Conservation (phyloP, 2,329 filamentous ascomycete genomes). For the Fusarium piperis region DNA sequence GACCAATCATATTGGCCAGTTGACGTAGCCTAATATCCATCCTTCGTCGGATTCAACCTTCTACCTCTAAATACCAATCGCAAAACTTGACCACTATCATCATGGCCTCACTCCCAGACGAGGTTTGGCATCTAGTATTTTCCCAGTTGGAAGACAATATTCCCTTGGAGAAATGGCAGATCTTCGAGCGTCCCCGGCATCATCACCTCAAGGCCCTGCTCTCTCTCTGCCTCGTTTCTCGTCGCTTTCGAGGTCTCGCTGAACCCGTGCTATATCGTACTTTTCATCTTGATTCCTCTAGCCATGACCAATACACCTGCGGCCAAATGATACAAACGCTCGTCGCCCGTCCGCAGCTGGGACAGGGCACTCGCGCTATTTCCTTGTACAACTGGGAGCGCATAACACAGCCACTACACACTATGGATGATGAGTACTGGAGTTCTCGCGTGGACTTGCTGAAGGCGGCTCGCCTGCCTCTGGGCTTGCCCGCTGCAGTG, state of each 20-base stretch:
- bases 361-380: neutral
- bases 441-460: neutral
- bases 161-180: neutral
- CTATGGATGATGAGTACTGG: neutral
- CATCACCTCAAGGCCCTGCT: neutral
- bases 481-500: neutral
- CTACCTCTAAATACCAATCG: neutral
- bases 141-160: neutral
- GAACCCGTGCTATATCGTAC: neutral
- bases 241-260: neutral
- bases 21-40: neutral
- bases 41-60: neutral
- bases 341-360: neutral
- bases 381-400: neutral
- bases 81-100: neutral
- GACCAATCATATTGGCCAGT: too few relatives aligned
- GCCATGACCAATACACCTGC: neutral
- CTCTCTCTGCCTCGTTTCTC: neutral
- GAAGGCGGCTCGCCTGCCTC: neutral
- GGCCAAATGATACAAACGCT: neutral
- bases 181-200: neutral
- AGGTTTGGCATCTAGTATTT: neutral
- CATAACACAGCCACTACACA: neutral
- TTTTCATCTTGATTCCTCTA: neutral
- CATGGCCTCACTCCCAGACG: neutral